A percentile compares a stretch with the other conserved stretches of the same genome.
Evolutionary conservation across 345 rosid genomes (phyloP).

Genomic region (Geranium rotundifolium): DNA sequence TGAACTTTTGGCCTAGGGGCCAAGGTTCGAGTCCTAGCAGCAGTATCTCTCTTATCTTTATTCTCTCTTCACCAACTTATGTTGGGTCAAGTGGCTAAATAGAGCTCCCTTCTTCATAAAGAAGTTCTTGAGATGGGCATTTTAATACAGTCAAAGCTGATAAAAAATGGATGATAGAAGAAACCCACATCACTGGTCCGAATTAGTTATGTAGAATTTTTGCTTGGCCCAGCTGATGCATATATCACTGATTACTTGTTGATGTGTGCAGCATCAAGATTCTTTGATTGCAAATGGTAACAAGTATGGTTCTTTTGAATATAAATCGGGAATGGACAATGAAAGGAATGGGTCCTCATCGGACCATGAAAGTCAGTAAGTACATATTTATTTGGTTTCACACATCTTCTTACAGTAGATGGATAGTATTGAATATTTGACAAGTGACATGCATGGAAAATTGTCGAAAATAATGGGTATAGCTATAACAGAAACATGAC

Average conservation of each 20-base stretch:
- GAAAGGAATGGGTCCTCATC: conserved; percentile 93
- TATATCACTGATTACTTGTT: neutral
- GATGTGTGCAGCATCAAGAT: conserved; percentile 74
- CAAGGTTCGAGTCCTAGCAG: too few species aligned
- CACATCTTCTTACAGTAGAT: conserved; percentile 5
- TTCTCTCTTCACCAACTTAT: too few species aligned
- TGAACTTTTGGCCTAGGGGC: too few species aligned
- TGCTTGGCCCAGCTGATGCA: too few species aligned
- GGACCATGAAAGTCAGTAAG: conserved; percentile 98
- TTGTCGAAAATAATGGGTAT: neutral
- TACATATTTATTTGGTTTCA: conserved; percentile 15
- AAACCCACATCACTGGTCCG: too few species aligned
- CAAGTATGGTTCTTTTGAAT: conserved; percentile 83
- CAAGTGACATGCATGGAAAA: neutral
- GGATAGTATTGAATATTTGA: conserved; percentile 2
- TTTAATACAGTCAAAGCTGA: too few species aligned
- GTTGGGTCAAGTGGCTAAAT: too few species aligned
- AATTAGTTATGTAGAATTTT: too few species aligned
- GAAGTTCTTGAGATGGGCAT: too few species aligned
- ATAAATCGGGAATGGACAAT: conserved; percentile 85
- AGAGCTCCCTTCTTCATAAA: too few species aligned
- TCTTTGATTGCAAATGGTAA: conserved; percentile 55
- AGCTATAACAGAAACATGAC: neutral
- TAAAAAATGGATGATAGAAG: too few species aligned
- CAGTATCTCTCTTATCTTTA: too few species aligned